Evolutionary conservation across 1,284 basidiomycete species (phyloP), one percentile per base, ranked within the genome.

Genomic region (Peniophora sp.): DNA sequence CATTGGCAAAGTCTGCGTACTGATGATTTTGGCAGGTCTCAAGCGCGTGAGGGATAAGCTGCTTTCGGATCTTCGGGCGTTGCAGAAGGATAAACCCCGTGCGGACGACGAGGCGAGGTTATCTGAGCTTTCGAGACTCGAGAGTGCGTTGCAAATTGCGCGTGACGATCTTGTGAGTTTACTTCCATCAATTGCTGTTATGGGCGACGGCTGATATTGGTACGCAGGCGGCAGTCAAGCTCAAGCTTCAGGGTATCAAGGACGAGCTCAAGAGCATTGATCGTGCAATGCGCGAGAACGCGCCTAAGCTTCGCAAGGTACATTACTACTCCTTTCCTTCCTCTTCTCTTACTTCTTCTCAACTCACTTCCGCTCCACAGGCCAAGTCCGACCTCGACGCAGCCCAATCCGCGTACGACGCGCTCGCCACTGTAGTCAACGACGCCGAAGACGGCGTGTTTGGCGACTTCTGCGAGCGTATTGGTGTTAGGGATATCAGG

Each of bases 401-500:
- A 1, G 74, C 89, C 24, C 72, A 79, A 52, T 69, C 69, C 20
- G 73, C 82, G 59, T 77, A 89, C 45, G 70, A 75, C 16, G 67
- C 71, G 35, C 69, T 95, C 17, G 71, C 77, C n/a, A 64, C 69
- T 1, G 73, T 74, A 2, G 75, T 97, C 57, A 77, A 92, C 58
- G 70, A 69, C 10, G 93, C 87, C 0, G 96, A 98, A 63, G 91
- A 94, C 59, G 71, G 69, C 2, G 72, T 97, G 19, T 99, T 97
- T 63, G 73, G 65, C 0, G 66, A 69, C 2, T 99, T 99, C 71
- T 98, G 96, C 65, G 64, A 67, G 35, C 78, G 81, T 52, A 94
- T 99, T 58, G 80, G 84, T 3, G 87, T 97, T 9, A 65, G 69
- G 32, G 85, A 88, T 68, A 95, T 99, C 55, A 84, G 96, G 43